phyloP scores from a whole-genome alignment of 2,329 filamentous ascomycete genomes.

The Cladosporium sp. region DNA sequence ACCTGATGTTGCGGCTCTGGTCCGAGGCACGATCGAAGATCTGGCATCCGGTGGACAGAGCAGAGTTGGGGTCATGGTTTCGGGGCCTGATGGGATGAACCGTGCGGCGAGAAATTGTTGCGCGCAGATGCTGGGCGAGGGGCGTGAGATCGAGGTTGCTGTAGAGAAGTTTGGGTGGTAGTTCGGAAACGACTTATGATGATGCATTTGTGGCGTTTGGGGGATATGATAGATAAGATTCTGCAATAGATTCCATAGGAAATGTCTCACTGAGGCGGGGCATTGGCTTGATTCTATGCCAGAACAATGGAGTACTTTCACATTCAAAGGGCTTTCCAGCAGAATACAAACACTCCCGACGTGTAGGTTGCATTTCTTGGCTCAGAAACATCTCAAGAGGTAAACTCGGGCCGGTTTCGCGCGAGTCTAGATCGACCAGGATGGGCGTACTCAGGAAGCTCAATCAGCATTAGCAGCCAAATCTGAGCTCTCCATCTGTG shows the following conservation, averaged over 20 bases:
- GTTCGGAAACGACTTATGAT: background rate
- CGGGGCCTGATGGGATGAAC: conserved; percentile 64
- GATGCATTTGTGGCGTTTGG: background rate
- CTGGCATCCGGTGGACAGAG: conserved; percentile 29
- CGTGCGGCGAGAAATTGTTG: conserved; percentile 60
- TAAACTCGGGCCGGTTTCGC: background rate
- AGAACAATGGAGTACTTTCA: background rate
- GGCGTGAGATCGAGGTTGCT: conserved; percentile 53
- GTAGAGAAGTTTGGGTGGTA: conserved; percentile 72
- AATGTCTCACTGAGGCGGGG: background rate
- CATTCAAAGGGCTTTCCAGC: background rate
- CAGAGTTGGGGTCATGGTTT: conserved; percentile 54
- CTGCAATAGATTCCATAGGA: background rate
- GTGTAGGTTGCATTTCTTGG: background rate
- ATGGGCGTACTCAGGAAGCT: background rate
- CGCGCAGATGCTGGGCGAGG: conserved; percentile 50
- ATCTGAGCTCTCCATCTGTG: background rate
- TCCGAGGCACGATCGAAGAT: conserved; percentile 42
- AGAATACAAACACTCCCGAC: background rate
- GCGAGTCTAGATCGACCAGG: background rate
- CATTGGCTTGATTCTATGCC: background rate
- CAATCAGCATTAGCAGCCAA: background rate
- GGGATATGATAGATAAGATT: background rate
- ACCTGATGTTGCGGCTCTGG: conserved; percentile 52
- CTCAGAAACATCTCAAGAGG: background rate